Conservation (phyloP, 176 grass and related monocot genomes). For the Ampelocalamus luodianensis region DNA sequence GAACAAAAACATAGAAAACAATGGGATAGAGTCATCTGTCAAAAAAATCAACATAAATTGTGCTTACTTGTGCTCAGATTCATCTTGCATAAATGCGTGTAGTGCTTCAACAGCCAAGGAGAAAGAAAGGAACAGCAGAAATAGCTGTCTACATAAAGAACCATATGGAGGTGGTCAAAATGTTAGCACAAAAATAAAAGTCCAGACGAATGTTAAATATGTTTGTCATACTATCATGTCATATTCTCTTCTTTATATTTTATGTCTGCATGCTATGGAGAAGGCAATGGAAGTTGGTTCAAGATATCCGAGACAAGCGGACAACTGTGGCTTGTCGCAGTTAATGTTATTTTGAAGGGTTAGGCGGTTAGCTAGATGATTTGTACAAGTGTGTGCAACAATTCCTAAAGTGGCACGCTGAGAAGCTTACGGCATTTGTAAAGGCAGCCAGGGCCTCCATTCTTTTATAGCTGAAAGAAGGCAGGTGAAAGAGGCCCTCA, state of each 20-base stretch:
- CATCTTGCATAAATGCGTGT: slow-evolving; percentile 97
- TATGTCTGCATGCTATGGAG: not conserved
- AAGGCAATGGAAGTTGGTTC: not conserved
- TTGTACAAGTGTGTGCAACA: not conserved
- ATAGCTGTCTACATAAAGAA: slow-evolving; percentile 93
- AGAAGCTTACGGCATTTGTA: slow-evolving; percentile 89
- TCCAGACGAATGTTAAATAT: not conserved
- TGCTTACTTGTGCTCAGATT: slow-evolving; percentile 98
- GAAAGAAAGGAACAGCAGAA: slow-evolving; percentile 95
- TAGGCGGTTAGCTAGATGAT: not conserved
- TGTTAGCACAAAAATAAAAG: slow-evolving; percentile 13
- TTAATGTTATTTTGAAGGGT: not conserved
- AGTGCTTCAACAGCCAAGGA: slow-evolving; percentile 95
- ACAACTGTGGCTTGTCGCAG: not conserved
- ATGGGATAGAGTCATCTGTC: not conserved
- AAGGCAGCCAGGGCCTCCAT: slow-evolving; percentile 92
- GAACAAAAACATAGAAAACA: not conserved
- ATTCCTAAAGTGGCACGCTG: not conserved
- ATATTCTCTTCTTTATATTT: not conserved
- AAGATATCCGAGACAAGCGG: not conserved
- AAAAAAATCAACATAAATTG: not conserved
- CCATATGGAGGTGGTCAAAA: slow-evolving; percentile 39
- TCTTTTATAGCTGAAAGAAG: slow-evolving; percentile 79
- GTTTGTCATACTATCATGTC: not conserved
- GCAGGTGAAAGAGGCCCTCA: not conserved